Evolutionary conservation across 306 rosid genomes (phyloP).

Genomic region (Quillaja saponaria): DNA sequence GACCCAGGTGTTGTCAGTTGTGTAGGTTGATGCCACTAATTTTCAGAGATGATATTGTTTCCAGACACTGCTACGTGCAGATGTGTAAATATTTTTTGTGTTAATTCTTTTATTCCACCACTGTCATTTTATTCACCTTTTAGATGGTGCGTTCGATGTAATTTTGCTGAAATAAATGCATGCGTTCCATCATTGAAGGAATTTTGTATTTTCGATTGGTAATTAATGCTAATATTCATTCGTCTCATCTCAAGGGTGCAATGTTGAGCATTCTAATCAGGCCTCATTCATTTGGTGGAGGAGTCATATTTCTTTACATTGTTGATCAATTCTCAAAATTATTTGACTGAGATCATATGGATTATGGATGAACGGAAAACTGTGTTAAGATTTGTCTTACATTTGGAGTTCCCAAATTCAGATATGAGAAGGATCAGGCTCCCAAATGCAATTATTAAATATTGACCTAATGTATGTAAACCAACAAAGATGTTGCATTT

Average conservation of each 20-base stretch:
- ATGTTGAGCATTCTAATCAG: neutral
- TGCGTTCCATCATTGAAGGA: constrained; percentile 37
- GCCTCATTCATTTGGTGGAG: constrained; percentile 1
- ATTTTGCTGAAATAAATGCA: constrained; percentile 43
- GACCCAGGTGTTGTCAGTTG: constrained; percentile 40
- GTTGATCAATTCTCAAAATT: neutral
- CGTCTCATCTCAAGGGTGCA: constrained; percentile 7
- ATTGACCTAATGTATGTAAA: too few species aligned
- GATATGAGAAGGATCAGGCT: too few species aligned
- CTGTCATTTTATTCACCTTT: constrained; percentile 31
- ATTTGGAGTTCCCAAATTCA: too few species aligned
- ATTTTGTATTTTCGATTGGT: constrained; percentile 35
- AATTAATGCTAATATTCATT: constrained; percentile 8
- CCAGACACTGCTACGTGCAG: constrained; percentile 39
- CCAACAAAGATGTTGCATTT: too few species aligned
- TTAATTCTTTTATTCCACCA: constrained; percentile 15
- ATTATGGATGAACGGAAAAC: too few species aligned
- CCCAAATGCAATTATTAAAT: too few species aligned
- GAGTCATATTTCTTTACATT: neutral
- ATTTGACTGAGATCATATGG: too few species aligned
- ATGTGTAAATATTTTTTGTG: constrained; percentile 56
- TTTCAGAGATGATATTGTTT: constrained; percentile 33
- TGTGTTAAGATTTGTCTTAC: too few species aligned
- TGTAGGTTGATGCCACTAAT: constrained; percentile 40
- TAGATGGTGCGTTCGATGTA: constrained; percentile 32